These are phyloP conservation scores for Penicillium flavigenum DNA, from an alignment of 495 filamentous ascomycete species.

Conservation along the genomic window DNA sequence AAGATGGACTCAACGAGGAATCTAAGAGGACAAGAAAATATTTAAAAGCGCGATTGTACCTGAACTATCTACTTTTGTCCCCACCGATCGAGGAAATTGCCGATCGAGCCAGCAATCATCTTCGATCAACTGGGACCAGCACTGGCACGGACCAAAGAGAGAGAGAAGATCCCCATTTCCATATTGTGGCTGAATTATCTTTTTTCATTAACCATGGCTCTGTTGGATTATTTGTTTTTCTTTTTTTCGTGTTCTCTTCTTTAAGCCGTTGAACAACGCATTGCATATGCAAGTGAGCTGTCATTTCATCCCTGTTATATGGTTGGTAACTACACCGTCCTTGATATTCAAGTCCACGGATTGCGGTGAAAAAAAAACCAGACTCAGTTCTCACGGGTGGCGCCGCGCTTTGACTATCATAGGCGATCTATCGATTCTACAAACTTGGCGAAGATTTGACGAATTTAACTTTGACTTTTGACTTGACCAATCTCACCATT, in stretches of 20 bases:
- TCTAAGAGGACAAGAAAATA: background rate
- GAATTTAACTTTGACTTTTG: background rate
- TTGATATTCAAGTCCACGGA: background rate
- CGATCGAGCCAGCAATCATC: slow-evolving; percentile 22
- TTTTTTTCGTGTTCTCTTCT: background rate
- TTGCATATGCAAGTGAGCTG: slow-evolving; percentile 8
- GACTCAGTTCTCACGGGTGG: slow-evolving; percentile 4
- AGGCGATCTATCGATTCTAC: slow-evolving; percentile 9
- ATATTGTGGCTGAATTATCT: slow-evolving; percentile 11
- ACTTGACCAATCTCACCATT: background rate
- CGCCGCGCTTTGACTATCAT: slow-evolving; percentile 5
- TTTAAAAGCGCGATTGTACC: slow-evolving; percentile 1
- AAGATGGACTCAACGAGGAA: background rate
- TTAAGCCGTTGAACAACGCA: background rate
- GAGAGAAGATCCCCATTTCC: background rate
- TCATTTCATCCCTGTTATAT: slow-evolving; percentile 1
- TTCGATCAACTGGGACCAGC: slow-evolving; percentile 17
- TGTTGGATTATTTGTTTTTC: background rate
- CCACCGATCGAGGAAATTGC: slow-evolving; percentile 20
- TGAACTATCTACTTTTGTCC: slow-evolving; percentile 12
- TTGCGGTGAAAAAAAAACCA: background rate
- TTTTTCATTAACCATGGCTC: slow-evolving; percentile 10
- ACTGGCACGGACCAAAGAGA: background rate
- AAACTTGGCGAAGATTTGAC: background rate
- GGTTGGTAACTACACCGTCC: background rate